A percentile compares a stretch with the other conserved stretches of the same genome.
phyloP scores from a whole-genome alignment of 1,284 basidiomycete genomes.

The Sanguinoderma infundibulare region DNA sequence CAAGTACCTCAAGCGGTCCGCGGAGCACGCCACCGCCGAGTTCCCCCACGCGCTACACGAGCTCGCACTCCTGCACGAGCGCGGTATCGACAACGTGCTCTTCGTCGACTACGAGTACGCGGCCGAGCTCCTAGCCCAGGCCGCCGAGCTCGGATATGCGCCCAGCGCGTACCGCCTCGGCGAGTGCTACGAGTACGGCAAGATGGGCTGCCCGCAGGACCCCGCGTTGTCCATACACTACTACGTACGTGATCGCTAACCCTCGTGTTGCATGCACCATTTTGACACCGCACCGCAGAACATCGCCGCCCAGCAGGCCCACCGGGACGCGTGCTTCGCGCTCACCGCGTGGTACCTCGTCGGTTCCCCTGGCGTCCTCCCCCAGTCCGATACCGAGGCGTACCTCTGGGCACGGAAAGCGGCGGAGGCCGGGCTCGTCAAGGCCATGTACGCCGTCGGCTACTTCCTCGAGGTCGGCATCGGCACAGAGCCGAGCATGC shows the following conservation, averaged over 20 bases:
- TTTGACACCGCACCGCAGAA: conserved; percentile 58
- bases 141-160: conserved; percentile 94
- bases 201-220: conserved; percentile 98
- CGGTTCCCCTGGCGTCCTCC: conserved; percentile 95
- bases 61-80: conserved; percentile 91
- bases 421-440: conserved; percentile 86
- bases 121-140: conserved; percentile 92
- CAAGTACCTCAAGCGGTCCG: conserved; percentile 97
- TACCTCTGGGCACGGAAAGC: conserved; percentile 94
- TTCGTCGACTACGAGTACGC: conserved; percentile 97
- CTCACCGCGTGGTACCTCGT: conserved; percentile 99
- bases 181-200: conserved; percentile 99
- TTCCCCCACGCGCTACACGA: conserved; percentile 98
- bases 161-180: conserved; percentile 95
- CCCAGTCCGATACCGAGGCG: conserved; percentile 97
- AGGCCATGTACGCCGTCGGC: conserved; percentile 96
- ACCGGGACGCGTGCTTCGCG: conserved; percentile 97
- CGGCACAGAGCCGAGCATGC: conserved; percentile 71
- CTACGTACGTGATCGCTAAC: conserved; percentile 68
- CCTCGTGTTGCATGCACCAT: conserved; percentile 5
- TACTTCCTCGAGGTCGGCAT: conserved; percentile 97
- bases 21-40: conserved; percentile 92
- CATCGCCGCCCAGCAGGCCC: conserved; percentile 96
- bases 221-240: conserved; percentile 97
- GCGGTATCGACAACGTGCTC: conserved; percentile 95